phyloP scores from a whole-genome alignment of 768 basidiomycete species.

The Lanmaoa pseudosensibilis region DNA sequence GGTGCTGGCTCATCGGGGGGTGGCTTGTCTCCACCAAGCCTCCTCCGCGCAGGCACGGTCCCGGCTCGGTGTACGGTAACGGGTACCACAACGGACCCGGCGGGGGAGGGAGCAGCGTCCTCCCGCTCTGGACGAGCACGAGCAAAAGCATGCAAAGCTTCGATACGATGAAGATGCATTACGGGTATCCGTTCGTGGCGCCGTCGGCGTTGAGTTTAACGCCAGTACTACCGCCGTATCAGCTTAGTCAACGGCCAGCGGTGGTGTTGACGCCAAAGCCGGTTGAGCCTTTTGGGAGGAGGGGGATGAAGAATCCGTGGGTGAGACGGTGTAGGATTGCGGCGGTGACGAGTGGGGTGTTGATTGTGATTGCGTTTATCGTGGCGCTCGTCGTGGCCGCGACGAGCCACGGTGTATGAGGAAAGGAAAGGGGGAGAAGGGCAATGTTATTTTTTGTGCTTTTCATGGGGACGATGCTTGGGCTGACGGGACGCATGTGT shows the following conservation, averaged over 20 bases:
- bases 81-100: slow-evolving; percentile 35
- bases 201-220: slow-evolving; percentile 42
- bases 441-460: background rate
- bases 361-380: slow-evolving; percentile 50
- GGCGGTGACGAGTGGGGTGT: slow-evolving; percentile 57
- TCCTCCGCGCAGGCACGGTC: slow-evolving; percentile 13
- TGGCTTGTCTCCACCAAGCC: slow-evolving; percentile 50
- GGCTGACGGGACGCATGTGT: background rate
- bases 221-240: slow-evolving; percentile 28
- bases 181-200: slow-evolving; percentile 60
- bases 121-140: slow-evolving; percentile 36
- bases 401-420: background rate
- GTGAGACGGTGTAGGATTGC: slow-evolving; percentile 55
- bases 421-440: background rate
- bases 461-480: background rate
- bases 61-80: background rate
- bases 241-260: slow-evolving; percentile 18
- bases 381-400: slow-evolving; percentile 44
- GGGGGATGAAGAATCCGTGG: slow-evolving; percentile 33
- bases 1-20: slow-evolving; percentile 76
- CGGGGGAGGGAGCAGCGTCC: slow-evolving; percentile 39
- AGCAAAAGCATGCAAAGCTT: slow-evolving; percentile 43
- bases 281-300: background rate
- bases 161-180: slow-evolving; percentile 45
- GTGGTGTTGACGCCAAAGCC: slow-evolving; percentile 23